Percentiles rank a stretch among this genome's conserved stretches.
phyloP scores from a whole-genome alignment of 352 stramenopile species.

The Phytophthora aleatoria region DNA sequence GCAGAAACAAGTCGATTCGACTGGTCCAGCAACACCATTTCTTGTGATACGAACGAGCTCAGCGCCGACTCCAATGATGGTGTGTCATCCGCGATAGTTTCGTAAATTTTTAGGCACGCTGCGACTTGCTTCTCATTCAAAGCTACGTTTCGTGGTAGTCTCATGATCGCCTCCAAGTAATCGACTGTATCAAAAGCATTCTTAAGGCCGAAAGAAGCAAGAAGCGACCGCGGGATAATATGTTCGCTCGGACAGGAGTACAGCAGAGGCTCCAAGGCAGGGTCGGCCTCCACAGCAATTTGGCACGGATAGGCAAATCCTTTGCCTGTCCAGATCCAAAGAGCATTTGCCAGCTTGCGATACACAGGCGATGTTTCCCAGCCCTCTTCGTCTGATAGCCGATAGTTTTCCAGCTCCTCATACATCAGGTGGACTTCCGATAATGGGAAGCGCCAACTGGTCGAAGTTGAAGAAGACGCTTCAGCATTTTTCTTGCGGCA shows the following conservation, averaged over 20 bases:
- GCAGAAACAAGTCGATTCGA: constrained; percentile 40
- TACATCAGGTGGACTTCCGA: constrained; percentile 67
- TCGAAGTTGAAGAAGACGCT: constrained; percentile 1
- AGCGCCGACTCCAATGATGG: constrained; percentile 30
- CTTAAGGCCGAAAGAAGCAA: constrained; percentile 64
- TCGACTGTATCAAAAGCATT: constrained; percentile 52
- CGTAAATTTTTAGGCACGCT: constrained; percentile 57
- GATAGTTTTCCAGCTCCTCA: constrained; percentile 47
- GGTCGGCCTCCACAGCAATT: constrained; percentile 53
- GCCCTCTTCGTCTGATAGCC: constrained; percentile 32
- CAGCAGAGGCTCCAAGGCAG: constrained; percentile 60
- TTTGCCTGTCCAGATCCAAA: constrained; percentile 80
- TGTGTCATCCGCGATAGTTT: constrained; percentile 43
- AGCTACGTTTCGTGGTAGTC: constrained; percentile 35
- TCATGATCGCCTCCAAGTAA: constrained; percentile 58
- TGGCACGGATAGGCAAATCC: constrained; percentile 55
- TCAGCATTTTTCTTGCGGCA: constrained; percentile 12
- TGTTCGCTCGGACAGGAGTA: constrained; percentile 60
- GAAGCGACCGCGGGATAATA: constrained; percentile 59
- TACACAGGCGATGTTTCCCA: constrained; percentile 36
- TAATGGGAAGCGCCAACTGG: constrained; percentile 39
- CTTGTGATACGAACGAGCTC: constrained; percentile 33
- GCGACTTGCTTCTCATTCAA: constrained; percentile 36
- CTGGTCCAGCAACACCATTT: constrained; percentile 51
- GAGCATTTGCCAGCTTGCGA: constrained; percentile 43